Evolutionary conservation across 2,329 filamentous ascomycete genomes (phyloP).

Genomic region (Colletotrichum zoysiae): DNA sequence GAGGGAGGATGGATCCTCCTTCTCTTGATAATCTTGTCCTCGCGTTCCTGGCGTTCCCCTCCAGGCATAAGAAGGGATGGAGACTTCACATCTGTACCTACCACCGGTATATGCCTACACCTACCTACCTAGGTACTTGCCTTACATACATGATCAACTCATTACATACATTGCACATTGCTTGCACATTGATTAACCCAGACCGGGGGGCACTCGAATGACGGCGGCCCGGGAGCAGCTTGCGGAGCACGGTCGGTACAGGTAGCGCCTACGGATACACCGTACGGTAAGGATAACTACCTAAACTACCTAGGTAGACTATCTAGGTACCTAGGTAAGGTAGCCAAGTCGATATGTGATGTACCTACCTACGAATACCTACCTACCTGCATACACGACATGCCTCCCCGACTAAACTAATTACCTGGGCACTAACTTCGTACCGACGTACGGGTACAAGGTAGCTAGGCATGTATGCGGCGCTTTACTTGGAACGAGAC

Average conservation of each 20-base stretch:
- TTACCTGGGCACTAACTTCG: too few species aligned
- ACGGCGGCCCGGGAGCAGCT: background rate
- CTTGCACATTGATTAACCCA: slow-evolving; percentile 1
- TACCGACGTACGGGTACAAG: too few species aligned
- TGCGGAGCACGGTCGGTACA: background rate
- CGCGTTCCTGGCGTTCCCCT: slow-evolving; percentile 2
- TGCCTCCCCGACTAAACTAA: too few species aligned
- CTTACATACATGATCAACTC: too few species aligned
- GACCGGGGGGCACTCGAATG: background rate
- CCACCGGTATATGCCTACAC: too few species aligned
- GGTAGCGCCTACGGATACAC: too few species aligned
- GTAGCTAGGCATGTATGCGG: background rate
- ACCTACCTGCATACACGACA: background rate
- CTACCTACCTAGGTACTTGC: too few species aligned
- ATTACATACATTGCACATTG: slow-evolving; percentile 1
- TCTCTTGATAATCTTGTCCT: slow-evolving; percentile 4
- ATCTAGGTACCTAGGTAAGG: too few species aligned
- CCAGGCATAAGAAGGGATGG: slow-evolving; percentile 5
- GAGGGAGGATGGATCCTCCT: slow-evolving; percentile 24
- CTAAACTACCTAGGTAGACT: too few species aligned
- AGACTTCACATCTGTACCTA: background rate
- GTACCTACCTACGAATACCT: background rate
- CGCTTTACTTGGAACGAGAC: background rate
- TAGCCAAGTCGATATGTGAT: background rate
- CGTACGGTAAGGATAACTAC: too few species aligned